Evolutionary conservation across 2,329 filamentous ascomycete species (phyloP), one percentile per base, ranked within the genome.

Genomic region (Aspergillus quadricinctus): DNA sequence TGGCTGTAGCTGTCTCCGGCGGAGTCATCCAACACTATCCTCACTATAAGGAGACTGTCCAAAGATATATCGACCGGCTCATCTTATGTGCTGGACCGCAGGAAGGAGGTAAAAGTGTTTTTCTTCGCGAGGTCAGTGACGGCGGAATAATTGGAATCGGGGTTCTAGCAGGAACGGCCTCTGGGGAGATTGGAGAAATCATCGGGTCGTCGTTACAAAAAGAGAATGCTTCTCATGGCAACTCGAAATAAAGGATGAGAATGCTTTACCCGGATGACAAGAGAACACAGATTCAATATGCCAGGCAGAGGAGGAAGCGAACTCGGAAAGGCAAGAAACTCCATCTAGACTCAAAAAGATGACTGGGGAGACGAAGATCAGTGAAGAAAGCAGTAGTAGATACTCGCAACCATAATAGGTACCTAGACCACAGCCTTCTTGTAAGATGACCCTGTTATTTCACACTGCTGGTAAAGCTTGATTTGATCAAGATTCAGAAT

Each of bases 1-100:
- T 92, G 25, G 84, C 88, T 1, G 87, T 92, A 25, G 89, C 88
- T 0, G 90, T 89, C 67, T 90, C 88, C 0, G 89, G 89, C 17
- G 87, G 88, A 19, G 90, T 88, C 65, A 92, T 92, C 54, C 83
- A 85, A 14, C 85, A 89, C 65, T 90, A 90, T 66, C 88, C 89
- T 43, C 79, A 87, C 63, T 91, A 89, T 70, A 76, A 89, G 37
- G 72, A 76, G 48, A 84, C 86, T 56, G 88, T 86, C 60, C 88
- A 91, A 69, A 63, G 72, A n/a, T 88, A 89, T 67, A 78, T 92
- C 49, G 84, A 90, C 57, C 69, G 72, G 4, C 68, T 82, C 14
- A 67, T 81, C 0, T 68, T 76, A 45, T 65, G 68, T 25, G 72
- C 69, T 27, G 72, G 73, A 11, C 71, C 69, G 14, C 73, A 75